Conservation (phyloP, 1,284 basidiomycete species). For the Cutaneotrichosporon dermatis region DNA sequence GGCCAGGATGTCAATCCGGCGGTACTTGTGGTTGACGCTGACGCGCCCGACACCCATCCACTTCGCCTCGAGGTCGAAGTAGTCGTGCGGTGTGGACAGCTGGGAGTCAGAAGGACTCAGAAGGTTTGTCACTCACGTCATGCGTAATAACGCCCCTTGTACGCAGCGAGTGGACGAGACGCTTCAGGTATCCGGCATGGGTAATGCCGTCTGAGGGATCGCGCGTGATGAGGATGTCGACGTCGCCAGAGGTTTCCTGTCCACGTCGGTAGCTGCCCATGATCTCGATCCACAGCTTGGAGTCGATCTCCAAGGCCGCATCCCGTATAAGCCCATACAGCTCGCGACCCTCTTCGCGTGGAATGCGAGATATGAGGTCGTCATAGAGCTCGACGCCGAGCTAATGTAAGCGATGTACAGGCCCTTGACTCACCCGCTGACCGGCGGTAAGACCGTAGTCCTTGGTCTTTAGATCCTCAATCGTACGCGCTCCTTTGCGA, state of each 20-base stretch:
- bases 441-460: slow-evolving; percentile 53
- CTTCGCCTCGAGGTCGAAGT: slow-evolving; percentile 62
- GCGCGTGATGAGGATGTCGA: slow-evolving; percentile 81
- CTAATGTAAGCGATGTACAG: slow-evolving; percentile 17
- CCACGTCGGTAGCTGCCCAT: slow-evolving; percentile 88
- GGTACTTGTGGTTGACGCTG: slow-evolving; percentile 48
- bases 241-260: slow-evolving; percentile 74
- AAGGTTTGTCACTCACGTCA: slow-evolving; percentile 53
- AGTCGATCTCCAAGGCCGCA: slow-evolving; percentile 66
- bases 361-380: slow-evolving; percentile 69
- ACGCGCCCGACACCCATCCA: slow-evolving; percentile 72
- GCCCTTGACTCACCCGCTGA: slow-evolving; percentile 53
- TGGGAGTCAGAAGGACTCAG: slow-evolving; percentile 9
- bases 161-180: slow-evolving; percentile 60
- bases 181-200: slow-evolving; percentile 58
- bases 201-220: slow-evolving; percentile 65
- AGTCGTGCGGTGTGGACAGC: slow-evolving; percentile 58
- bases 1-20: slow-evolving; percentile 75
- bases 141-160: slow-evolving; percentile 63
- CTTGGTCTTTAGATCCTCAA: slow-evolving; percentile 63
- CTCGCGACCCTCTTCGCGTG: slow-evolving; percentile 66
- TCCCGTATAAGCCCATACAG: slow-evolving; percentile 68
- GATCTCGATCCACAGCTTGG: slow-evolving; percentile 67
- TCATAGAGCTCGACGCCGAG: slow-evolving; percentile 75
- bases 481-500: slow-evolving; percentile 65